Evolutionary conservation across 495 filamentous ascomycete genomes (phyloP), one percentile per base, ranked within the genome.

Genomic region (Neohortaea acidophila): DNA sequence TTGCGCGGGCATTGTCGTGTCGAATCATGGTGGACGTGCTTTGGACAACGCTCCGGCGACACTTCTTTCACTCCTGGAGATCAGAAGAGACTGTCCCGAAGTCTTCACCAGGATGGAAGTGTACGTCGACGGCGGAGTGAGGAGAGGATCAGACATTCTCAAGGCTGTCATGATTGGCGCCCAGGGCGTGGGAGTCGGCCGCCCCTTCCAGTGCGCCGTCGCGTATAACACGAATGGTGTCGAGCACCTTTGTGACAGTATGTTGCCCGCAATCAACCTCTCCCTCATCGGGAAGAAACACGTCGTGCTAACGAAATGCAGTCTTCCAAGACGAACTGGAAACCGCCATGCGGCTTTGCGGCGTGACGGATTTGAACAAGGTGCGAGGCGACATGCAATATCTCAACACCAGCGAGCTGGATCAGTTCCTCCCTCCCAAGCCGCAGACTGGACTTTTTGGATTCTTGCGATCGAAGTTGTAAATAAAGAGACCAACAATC

Each of bases 251-350:
- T 39, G 38, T 15, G 44, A n/a, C 13, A 47, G 48, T 51, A 44
- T 35, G 48, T 39, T 15, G 32, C 11, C 19, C 15, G n/a, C 4
- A 21, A 13, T 22, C 2, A 28, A 1, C 18, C 21, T 21, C 34
- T 5, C 6, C 25, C 3, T 12, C 15, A 19, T 13, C 7, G 40
- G n/a, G n/a, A n/a, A n/a, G 14, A 22, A 11, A 29, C 17, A 14
- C 12, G 13, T 15, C 21, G 36, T 33, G 20, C 14, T 32, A 13
- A 21, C 14, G 19, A 12, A 22, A 25, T 35, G 14, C 15, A 81
- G 77, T 86, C 10, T 59, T 89, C 40, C 70, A 70, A 49, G 81
- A 86, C 48, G 83, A 87, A 51, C 57, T 87, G 22, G 72, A 79
- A 48, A 80, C 74, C 3, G 74, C 81, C 4, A 87, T 89, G 81